Evolutionary conservation across 305 asterid genomes (phyloP), one percentile per base, ranked within the genome.

Genomic region (Fraxinus latifolia): DNA sequence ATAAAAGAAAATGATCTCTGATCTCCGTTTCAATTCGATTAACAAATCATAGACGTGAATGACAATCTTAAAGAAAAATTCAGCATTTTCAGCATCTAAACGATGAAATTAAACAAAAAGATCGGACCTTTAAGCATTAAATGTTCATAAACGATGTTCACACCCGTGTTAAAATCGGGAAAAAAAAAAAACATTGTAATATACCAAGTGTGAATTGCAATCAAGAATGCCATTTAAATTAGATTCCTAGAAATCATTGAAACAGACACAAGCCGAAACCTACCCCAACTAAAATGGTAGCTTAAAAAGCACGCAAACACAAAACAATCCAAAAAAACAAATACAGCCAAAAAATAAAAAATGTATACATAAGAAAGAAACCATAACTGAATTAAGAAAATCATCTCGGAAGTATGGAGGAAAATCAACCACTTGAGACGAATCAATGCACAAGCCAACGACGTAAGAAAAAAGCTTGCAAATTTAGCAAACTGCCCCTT

Each of bases 351-450:
- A 25, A 60, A 42, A 83, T 0, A 19, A 32, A 78, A 50, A 77
- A 33, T 62, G 27, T 37, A 42, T 0, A 3, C 9, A 76, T 14
- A 47, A 23, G n/a, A 77, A 15, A 53, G 60, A 77, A 34, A 73
- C 65, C 62, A 62, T n/a, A 55, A 82, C 81, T 79, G 80, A 83
- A 83, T 29, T 77, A 75, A 29, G 27, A 75, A 42, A 34, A 23
- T 84, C 82, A 92, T 97, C 98, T 90, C 77, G 81, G 84, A 81
- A 86, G 83, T 53, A 76, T 25, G 76, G 80, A 44, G 80, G 72
- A 19, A 81, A 74, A 53, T 76, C 76, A 80, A 84, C 79, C 77
- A 76, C 36, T 78, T 72, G 80, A 65, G 81, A 76, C 68, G 80
- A 76, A 82, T 81, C 83, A 82, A 81, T 70, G 83, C 83, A 76